Percentiles rank a stretch among this genome's conserved stretches.
Conservation (phyloP, 441 rosid species). For the Isatis lusitanica region DNA sequence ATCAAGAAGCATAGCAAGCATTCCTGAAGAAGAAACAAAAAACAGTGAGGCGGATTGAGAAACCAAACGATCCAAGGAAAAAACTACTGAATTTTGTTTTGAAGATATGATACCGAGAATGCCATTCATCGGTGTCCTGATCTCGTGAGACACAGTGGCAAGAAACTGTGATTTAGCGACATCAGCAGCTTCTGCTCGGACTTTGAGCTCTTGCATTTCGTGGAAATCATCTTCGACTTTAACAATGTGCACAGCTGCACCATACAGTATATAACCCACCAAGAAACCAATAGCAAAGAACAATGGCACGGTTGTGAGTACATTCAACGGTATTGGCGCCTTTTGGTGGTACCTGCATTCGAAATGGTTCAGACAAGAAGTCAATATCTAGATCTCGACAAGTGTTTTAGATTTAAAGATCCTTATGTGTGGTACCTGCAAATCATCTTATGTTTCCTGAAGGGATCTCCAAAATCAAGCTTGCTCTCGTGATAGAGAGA, state of each 20-base stretch:
- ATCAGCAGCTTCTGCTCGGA: slow-evolving; percentile 93
- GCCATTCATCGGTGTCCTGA: slow-evolving; percentile 98
- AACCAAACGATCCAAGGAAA: not conserved
- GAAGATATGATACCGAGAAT: slow-evolving; percentile 63
- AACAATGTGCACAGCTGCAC: slow-evolving; percentile 74
- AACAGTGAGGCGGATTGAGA: slow-evolving; percentile 12
- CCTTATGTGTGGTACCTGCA: slow-evolving; percentile 60
- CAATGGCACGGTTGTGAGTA: slow-evolving; percentile 62
- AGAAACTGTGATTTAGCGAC: slow-evolving; percentile 96
- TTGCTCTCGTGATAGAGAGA: slow-evolving; percentile 73
- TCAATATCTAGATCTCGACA: not conserved
- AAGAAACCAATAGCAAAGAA: slow-evolving; percentile 72
- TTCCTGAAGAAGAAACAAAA: slow-evolving; percentile 46
- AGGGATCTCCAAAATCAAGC: slow-evolving; percentile 94
- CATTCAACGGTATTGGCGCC: slow-evolving; percentile 74
- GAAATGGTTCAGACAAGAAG: slow-evolving; percentile 9
- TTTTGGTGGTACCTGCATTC: slow-evolving; percentile 75
- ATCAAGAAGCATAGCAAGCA: slow-evolving; percentile 87
- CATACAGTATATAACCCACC: slow-evolving; percentile 76
- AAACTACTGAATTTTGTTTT: not conserved
- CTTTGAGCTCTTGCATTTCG: slow-evolving; percentile 80
- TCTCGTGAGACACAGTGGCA: slow-evolving; percentile 95
- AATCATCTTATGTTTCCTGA: slow-evolving; percentile 86
- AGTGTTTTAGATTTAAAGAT: slow-evolving; percentile 14
- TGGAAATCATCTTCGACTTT: slow-evolving; percentile 88